Percentiles rank a stretch among this genome's conserved stretches.
These are phyloP conservation scores for Verbena officinalis DNA, from an alignment of 257 asterid species.

Conservation along the genomic window DNA sequence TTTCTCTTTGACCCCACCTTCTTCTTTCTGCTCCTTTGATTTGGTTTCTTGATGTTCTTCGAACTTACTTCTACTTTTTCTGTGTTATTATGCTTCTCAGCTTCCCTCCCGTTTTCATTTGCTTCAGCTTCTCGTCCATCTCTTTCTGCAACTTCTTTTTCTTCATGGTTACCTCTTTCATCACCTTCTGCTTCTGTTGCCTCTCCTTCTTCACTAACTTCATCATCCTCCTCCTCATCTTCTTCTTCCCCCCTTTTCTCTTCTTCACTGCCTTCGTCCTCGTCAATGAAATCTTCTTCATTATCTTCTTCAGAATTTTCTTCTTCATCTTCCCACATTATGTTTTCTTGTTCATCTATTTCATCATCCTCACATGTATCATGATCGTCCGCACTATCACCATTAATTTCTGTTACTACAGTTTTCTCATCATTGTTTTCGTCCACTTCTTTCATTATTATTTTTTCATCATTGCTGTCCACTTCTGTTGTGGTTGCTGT, in stretches of 20 bases:
- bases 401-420: conserved; percentile 30
- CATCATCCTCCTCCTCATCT: conserved; percentile 31
- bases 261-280: conserved; percentile 39
- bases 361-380: conserved; percentile 40
- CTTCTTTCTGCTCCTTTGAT: conserved; percentile 29
- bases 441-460: too few relatives aligned
- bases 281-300: conserved; percentile 36
- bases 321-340: conserved; percentile 34
- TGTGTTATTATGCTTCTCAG: conserved; percentile 30
- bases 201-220: conserved; percentile 27
- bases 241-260: conserved; percentile 32
- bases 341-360: conserved; percentile 28
- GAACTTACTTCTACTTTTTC: conserved; percentile 46
- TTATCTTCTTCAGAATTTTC: conserved; percentile 31
- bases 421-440: too few relatives aligned
- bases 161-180: conserved; percentile 26
- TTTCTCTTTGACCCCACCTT: conserved; percentile 39
- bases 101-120: conserved; percentile 26
- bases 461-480: too few relatives aligned
- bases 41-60: conserved; percentile 40
- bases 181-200: conserved; percentile 19
- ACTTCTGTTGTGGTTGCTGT: neutral
- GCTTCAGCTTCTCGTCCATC: conserved; percentile 22
- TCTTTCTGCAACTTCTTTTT: conserved; percentile 24
- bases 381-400: conserved; percentile 23